A percentile compares a stretch with the other conserved stretches of the same genome.
Conservation (phyloP, 768 basidiomycete genomes). For the Pisolithus orientalis region DNA sequence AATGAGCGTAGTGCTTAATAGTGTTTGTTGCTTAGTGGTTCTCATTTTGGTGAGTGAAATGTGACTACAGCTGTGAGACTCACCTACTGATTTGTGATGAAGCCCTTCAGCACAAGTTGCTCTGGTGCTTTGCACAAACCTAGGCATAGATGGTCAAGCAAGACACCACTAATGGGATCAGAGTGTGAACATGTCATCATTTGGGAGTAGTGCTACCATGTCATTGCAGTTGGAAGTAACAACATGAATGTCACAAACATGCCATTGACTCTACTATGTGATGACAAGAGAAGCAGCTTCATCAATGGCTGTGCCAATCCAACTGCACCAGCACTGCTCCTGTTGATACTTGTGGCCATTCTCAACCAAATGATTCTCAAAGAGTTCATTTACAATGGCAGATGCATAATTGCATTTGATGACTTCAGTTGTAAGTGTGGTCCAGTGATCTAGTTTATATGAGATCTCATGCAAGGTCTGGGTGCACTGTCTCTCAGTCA, state of each 20-base stretch:
- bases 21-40: slow-evolving; percentile 60
- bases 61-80: background rate
- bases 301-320: too few species aligned
- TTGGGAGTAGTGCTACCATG: too few species aligned
- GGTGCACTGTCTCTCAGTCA: slow-evolving; percentile 74
- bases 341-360: slow-evolving; percentile 67
- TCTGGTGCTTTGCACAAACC: slow-evolving; percentile 90
- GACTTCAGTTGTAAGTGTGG: slow-evolving; percentile 87
- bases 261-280: too few species aligned
- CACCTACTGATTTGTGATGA: slow-evolving; percentile 3
- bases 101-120: slow-evolving; percentile 94
- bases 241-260: too few species aligned
- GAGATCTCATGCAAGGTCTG: slow-evolving; percentile 39
- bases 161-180: too few species aligned
- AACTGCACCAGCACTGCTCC: background rate
- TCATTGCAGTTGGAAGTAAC: too few species aligned
- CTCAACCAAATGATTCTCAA: slow-evolving; percentile 75
- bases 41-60: slow-evolving; percentile 59
- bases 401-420: slow-evolving; percentile 80
- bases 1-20: slow-evolving; percentile 66
- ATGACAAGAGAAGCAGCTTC: too few species aligned
- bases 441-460: background rate
- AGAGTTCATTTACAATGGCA: slow-evolving; percentile 70
- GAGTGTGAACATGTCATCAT: too few species aligned
- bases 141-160: slow-evolving; percentile 75